A percentile compares a stretch with the other conserved stretches of the same genome.
Evolutionary conservation across 768 basidiomycete species (phyloP).

Genomic region (Macrolepiota dolichaula): DNA sequence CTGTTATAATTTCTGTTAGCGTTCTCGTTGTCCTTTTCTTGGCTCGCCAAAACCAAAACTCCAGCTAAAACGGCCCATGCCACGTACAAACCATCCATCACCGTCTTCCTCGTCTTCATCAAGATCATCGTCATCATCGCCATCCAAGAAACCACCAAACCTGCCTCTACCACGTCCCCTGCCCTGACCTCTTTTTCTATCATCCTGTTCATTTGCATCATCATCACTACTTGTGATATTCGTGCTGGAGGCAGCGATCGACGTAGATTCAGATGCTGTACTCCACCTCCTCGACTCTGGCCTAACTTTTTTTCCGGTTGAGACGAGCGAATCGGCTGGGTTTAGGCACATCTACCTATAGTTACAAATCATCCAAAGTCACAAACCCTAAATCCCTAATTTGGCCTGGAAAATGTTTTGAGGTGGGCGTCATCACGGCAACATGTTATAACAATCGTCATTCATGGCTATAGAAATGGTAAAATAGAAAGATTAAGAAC

Average conservation of each 20-base stretch:
- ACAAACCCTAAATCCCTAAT: conserved; percentile 43
- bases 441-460: no score
- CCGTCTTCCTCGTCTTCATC: conserved; percentile 23
- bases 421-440: background rate
- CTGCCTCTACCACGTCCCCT: background rate
- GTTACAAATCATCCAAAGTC: conserved; percentile 31
- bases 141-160: conserved; percentile 1
- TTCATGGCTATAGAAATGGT: no score
- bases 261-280: background rate
- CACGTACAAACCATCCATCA: conserved; percentile 26
- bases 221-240: conserved; percentile 15
- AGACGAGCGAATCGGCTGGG: conserved; percentile 33
- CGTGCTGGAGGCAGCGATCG: background rate
- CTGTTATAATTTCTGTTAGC: conserved; percentile 16
- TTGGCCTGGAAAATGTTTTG: conserved; percentile 31
- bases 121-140: conserved; percentile 19
- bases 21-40: conserved; percentile 8
- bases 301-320: conserved; percentile 16
- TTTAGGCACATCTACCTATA: conserved; percentile 36
- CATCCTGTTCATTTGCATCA: conserved; percentile 20
- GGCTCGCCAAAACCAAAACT: conserved; percentile 13
- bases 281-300: conserved; percentile 8
- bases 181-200: conserved; percentile 13
- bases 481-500: no score
- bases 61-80: conserved; percentile 25